A percentile compares a stretch with the other conserved stretches of the same genome.
phyloP scores from a whole-genome alignment of 768 basidiomycete genomes.

The Amanita fuliginea region DNA sequence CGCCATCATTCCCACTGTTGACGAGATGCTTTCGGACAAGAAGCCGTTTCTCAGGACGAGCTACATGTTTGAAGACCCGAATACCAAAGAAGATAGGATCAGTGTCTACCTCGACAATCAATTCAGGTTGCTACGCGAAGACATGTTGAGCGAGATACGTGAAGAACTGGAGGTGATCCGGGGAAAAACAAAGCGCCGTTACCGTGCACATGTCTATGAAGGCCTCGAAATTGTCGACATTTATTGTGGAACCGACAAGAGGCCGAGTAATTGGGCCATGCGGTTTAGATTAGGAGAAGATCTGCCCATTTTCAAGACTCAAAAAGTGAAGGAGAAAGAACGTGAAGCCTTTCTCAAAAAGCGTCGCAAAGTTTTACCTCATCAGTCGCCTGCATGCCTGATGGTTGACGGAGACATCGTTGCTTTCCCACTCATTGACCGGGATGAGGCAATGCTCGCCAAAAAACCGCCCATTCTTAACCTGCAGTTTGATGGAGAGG shows the following conservation, averaged over 20 bases:
- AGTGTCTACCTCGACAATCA: constrained; percentile 53
- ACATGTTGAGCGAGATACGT: constrained; percentile 45
- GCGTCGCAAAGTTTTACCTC: constrained; percentile 32
- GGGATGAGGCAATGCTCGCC: constrained; percentile 42
- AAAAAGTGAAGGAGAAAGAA: constrained; percentile 15
- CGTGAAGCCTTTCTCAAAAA: constrained; percentile 27
- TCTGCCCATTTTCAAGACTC: constrained; percentile 22
- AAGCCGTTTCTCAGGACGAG: constrained; percentile 38
- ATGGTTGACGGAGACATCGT: constrained; percentile 35
- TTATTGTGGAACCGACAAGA: constrained; percentile 19
- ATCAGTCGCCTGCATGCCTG: constrained; percentile 46
- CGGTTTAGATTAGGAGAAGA: constrained; percentile 24
- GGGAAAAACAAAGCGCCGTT: constrained; percentile 27
- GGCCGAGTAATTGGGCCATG: constrained; percentile 28
- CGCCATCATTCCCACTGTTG: constrained; percentile 51
- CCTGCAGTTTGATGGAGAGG: constrained; percentile 38
- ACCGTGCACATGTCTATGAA: constrained; percentile 18
- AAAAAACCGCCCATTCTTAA: constrained; percentile 38
- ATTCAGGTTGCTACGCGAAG: constrained; percentile 54
- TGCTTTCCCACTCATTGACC: constrained; percentile 40
- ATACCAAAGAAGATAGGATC: constrained; percentile 22
- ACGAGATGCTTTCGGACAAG: constrained; percentile 37
- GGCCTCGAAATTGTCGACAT: constrained; percentile 25
- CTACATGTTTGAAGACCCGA: constrained; percentile 30
- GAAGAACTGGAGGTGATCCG: constrained; percentile 40